These are phyloP conservation scores for Fraxinus quadrangulata DNA, from an alignment of 257 asterid genomes.

Conservation along the genomic window DNA sequence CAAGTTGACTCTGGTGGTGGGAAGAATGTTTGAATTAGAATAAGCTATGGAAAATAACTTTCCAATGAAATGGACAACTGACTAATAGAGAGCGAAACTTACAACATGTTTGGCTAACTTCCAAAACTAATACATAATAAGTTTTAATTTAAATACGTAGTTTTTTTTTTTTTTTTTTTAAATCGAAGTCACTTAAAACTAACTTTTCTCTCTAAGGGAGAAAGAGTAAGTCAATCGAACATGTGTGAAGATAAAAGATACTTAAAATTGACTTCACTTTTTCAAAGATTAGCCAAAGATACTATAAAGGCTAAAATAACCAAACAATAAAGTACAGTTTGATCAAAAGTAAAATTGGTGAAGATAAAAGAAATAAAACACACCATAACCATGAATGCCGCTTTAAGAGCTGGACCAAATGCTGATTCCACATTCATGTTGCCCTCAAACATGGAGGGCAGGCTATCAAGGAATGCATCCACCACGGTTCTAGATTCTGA, in stretches of 20 bases:
- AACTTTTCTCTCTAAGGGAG: not conserved
- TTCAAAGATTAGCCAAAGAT: not conserved
- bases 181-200: not conserved
- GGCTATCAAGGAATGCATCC: conserved; percentile 92
- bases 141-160: not conserved
- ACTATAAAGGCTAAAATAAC: not conserved
- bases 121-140: not conserved
- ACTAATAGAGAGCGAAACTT: conserved; percentile 12
- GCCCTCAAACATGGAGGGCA: conserved; percentile 88
- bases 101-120: not conserved
- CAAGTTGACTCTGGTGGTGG: conserved; percentile 79
- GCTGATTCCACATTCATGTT: conserved; percentile 94
- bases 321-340: conserved; percentile 10
- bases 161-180: not conserved
- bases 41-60: conserved; percentile 22
- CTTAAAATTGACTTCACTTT: not conserved
- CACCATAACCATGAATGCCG: conserved; percentile 94
- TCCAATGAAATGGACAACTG: not conserved
- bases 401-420: conserved; percentile 97
- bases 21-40: conserved; percentile 31
- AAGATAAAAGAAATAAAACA: conserved; percentile 34
- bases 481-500: conserved; percentile 93
- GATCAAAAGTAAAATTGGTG: conserved; percentile 9
- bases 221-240: not conserved
- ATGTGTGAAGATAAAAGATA: not conserved